These are phyloP conservation scores for Colletotrichum eleusines DNA, from an alignment of 2,329 filamentous ascomycete species.

Conservation along the genomic window DNA sequence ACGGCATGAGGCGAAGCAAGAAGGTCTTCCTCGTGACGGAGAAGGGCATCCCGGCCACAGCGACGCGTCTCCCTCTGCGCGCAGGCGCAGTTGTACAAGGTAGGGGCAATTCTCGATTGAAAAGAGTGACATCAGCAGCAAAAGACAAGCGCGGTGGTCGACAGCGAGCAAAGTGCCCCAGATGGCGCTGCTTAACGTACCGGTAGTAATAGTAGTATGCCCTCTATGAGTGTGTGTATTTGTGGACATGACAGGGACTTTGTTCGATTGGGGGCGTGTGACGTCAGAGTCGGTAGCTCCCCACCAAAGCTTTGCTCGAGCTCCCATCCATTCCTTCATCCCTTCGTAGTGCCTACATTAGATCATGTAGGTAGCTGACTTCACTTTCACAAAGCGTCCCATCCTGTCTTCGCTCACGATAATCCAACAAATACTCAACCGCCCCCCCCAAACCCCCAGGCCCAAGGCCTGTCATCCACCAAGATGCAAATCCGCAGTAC, in stretches of 20 bases:
- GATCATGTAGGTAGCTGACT: not conserved
- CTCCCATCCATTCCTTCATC: not conserved
- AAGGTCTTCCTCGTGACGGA: too few species aligned
- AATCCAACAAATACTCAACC: not conserved
- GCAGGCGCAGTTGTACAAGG: not conserved
- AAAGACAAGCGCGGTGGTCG: too few species aligned
- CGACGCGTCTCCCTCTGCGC: not conserved
- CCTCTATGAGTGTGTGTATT: not conserved
- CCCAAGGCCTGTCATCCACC: not conserved
- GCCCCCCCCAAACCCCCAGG: not conserved
- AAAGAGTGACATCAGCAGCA: not conserved
- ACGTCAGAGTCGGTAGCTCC: slow-evolving; percentile 8
- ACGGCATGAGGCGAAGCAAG: not conserved
- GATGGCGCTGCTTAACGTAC: too few species aligned
- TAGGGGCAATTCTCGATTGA: not conserved
- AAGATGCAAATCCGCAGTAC: slow-evolving; percentile 50
- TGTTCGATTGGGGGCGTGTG: not conserved
- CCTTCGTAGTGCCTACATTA: not conserved
- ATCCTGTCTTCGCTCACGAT: not conserved
- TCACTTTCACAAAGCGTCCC: not conserved
- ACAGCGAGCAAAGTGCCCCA: too few species aligned
- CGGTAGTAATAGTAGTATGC: too few species aligned
- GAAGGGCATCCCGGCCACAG: not conserved
- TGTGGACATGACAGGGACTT: not conserved
- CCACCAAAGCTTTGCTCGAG: slow-evolving; percentile 4